phyloP scores from a whole-genome alignment of 2,329 filamentous ascomycete genomes.

The Aureobasidium uvarum region DNA sequence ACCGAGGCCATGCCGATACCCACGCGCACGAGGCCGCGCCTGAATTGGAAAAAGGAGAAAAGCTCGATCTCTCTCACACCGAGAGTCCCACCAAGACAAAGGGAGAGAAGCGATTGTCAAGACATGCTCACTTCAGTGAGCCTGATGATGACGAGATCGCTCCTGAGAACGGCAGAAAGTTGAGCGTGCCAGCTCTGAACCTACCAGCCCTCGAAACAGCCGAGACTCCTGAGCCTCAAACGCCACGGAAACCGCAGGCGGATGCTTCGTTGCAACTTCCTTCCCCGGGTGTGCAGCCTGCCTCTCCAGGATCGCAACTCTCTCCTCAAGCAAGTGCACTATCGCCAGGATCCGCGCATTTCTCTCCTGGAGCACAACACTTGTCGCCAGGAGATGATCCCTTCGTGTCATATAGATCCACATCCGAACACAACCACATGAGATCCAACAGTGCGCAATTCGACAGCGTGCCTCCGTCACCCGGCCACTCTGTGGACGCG shows the following conservation, averaged over 20 bases:
- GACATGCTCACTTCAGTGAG: constrained; percentile 31
- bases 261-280: constrained; percentile 3
- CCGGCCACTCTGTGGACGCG: constrained; percentile 3
- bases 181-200: constrained; percentile 3
- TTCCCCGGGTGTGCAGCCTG: neutral
- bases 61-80: neutral
- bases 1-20: constrained; percentile 29
- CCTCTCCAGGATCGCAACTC: neutral
- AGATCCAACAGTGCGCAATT: constrained; percentile 13
- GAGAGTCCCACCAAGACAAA: neutral
- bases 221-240: constrained; percentile 8
- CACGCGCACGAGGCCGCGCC: constrained; percentile 23
- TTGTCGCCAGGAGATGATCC: constrained; percentile 18
- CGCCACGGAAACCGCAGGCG: neutral
- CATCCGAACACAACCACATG: neutral
- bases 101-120: constrained; percentile 32
- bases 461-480: neutral
- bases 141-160: constrained; percentile 27
- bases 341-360: constrained; percentile 1
- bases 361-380: neutral
- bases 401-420: constrained; percentile 10
- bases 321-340: constrained; percentile 2
- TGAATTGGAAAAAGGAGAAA: constrained; percentile 15
- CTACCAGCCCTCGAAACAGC: constrained; percentile 19
- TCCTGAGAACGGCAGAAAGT: neutral